phyloP scores from a whole-genome alignment of 2,329 filamentous ascomycete genomes.

The Cryphonectria parasitica region DNA sequence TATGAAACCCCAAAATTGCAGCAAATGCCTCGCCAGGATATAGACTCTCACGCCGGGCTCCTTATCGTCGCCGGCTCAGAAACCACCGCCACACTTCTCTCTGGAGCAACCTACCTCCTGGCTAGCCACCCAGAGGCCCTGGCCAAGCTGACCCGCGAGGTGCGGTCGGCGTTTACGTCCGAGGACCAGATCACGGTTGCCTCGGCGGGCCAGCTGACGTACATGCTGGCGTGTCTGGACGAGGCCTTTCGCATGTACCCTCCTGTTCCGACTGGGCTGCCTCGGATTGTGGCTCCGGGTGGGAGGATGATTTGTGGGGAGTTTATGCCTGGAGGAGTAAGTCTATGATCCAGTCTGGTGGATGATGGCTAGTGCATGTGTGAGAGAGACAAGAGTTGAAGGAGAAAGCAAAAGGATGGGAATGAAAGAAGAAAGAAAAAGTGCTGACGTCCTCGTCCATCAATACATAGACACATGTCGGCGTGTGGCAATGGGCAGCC shows the following conservation, averaged over 20 bases:
- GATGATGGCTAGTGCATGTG: too few species aligned
- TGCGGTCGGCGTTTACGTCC: slow-evolving; percentile 40
- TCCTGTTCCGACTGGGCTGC: slow-evolving; percentile 29
- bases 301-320: slow-evolving; percentile 30
- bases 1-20: neutral
- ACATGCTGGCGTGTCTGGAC: slow-evolving; percentile 44
- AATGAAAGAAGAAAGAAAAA: neutral
- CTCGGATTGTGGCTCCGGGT: slow-evolving; percentile 28
- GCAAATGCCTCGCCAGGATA: slow-evolving; percentile 11
- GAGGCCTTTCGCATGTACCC: slow-evolving; percentile 47
- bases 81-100: slow-evolving; percentile 33
- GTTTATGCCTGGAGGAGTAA: slow-evolving; percentile 28
- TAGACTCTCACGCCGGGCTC: slow-evolving; percentile 13
- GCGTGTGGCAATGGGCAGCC: slow-evolving; percentile 39
- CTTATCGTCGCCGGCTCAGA: slow-evolving; percentile 33
- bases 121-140: slow-evolving; percentile 38
- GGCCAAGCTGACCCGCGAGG: slow-evolving; percentile 41
- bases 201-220: slow-evolving; percentile 37
- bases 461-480: slow-evolving; percentile 35
- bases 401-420: too few species aligned
- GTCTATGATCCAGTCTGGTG: neutral
- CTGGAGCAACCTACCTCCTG: slow-evolving; percentile 36
- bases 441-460: neutral
- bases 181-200: slow-evolving; percentile 44
- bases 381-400: neutral